Percentiles rank a stretch among this genome's conserved stretches.
Conservation (phyloP, 2,329 filamentous ascomycete species). For the Ampelomyces quisqualis region DNA sequence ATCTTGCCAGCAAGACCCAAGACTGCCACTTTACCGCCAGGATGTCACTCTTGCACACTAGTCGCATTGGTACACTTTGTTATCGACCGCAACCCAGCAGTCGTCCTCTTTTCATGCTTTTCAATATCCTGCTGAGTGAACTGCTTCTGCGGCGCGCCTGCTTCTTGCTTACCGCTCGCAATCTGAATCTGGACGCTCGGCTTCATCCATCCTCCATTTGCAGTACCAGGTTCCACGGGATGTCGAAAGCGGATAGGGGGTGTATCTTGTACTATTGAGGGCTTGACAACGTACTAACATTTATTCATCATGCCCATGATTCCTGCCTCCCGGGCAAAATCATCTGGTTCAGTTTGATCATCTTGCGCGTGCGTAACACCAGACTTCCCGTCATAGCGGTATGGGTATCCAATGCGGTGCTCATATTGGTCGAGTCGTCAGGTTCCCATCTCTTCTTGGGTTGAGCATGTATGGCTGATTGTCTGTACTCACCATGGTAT, state of each 20-base stretch:
- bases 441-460: conserved; percentile 48
- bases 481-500: conserved; percentile 32
- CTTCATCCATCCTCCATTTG: conserved; percentile 46
- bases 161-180: conserved; percentile 48
- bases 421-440: conserved; percentile 34
- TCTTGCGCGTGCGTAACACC: conserved; percentile 42
- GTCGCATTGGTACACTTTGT: conserved; percentile 65
- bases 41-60: conserved; percentile 60
- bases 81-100: conserved; percentile 65
- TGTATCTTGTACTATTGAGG: conserved; percentile 41
- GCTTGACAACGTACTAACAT: conserved; percentile 51
- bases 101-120: conserved; percentile 33
- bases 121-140: conserved; percentile 58
- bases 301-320: conserved; percentile 59
- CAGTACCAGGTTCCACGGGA: conserved; percentile 9
- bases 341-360: conserved; percentile 28
- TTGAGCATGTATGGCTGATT: conserved; percentile 44
- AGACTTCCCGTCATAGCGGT: conserved; percentile 40
- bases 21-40: conserved; percentile 56
- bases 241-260: conserved; percentile 26
- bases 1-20: conserved; percentile 54
- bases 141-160: conserved; percentile 51
- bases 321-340: conserved; percentile 27
- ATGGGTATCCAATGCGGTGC: conserved; percentile 46
- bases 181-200: conserved; percentile 50